Evolutionary conservation across 192 early-diverging fungal genomes (phyloP).

Genomic region (Anaeromyces robustus): DNA sequence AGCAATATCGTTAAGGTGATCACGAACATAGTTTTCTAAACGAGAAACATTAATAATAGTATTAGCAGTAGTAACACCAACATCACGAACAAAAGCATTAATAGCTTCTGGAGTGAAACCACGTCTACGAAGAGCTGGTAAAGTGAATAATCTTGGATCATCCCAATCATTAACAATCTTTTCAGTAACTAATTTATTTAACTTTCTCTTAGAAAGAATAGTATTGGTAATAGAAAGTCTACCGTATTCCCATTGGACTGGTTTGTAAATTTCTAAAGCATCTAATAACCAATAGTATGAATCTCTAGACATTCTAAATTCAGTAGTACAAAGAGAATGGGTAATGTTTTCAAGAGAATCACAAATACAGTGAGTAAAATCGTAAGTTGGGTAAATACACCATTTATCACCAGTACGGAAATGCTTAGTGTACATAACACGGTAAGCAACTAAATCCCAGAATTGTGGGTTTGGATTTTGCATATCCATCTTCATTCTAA

Average conservation of each 20-base stretch:
- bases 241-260: conserved; percentile 99
- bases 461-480: conserved; percentile 95
- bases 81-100: conserved; percentile 90
- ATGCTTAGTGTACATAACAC: conserved; percentile 80
- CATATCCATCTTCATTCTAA: conserved; percentile 99
- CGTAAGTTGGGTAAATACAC: conserved; percentile 99
- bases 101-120: conserved; percentile 95
- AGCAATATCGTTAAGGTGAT: conserved; percentile 77
- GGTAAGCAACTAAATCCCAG: conserved; percentile 98
- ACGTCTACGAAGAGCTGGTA: conserved; percentile 85
- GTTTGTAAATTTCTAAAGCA: conserved; percentile 96
- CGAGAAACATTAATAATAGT: conserved; percentile 69
- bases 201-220: conserved; percentile 94
- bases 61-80: conserved; percentile 76
- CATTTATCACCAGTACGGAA: conserved; percentile 82
- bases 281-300: conserved; percentile 99
- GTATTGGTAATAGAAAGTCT: conserved; percentile 87
- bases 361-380: conserved; percentile 95
- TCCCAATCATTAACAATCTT: conserved; percentile 74
- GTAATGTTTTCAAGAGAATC: conserved; percentile 99
- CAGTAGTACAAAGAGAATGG: conserved; percentile 95
- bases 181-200: conserved; percentile 74
- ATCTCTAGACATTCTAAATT: conserved; percentile 83
- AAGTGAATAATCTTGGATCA: conserved; percentile 93
- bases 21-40: conserved; percentile 87